Percentiles rank a stretch among this genome's conserved stretches.
These are phyloP conservation scores for Aquilaria yunnanensis DNA, from an alignment of 345 rosid species.

Conservation along the genomic window DNA sequence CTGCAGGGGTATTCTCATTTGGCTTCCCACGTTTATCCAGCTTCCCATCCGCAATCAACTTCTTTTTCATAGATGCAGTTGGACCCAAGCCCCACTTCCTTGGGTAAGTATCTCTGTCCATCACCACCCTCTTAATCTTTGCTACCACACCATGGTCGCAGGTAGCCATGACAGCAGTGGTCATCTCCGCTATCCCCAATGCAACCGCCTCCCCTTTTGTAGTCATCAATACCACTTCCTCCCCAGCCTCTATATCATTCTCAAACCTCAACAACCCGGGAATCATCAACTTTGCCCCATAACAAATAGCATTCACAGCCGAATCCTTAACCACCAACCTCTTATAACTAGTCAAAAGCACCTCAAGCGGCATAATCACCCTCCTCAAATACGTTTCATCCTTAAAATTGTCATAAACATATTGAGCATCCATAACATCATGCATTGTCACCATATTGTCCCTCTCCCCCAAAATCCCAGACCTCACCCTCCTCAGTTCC, in stretches of 20 bases:
- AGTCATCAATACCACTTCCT: slow-evolving; percentile 90
- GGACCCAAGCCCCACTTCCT: slow-evolving; percentile 98
- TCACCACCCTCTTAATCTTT: slow-evolving; percentile 92
- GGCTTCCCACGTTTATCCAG: slow-evolving; percentile 91
- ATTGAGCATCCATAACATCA: slow-evolving; percentile 97
- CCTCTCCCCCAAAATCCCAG: slow-evolving; percentile 85
- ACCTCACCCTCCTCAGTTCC: slow-evolving; percentile 89
- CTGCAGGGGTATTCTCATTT: slow-evolving; percentile 65
- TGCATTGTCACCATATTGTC: slow-evolving; percentile 99
- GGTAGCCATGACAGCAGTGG: slow-evolving; percentile 90
- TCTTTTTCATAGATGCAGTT: slow-evolving; percentile 82
- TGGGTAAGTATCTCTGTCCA: slow-evolving; percentile 96
- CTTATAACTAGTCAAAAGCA: slow-evolving; percentile 83
- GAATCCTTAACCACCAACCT: slow-evolving; percentile 91
- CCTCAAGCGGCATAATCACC: slow-evolving; percentile 87
- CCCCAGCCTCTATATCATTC: slow-evolving; percentile 82
- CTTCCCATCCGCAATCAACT: slow-evolving; percentile 70
- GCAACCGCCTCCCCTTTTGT: slow-evolving; percentile 96
- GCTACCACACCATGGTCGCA: slow-evolving; percentile 98
- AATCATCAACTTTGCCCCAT: slow-evolving; percentile 93
- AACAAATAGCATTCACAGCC: slow-evolving; percentile 92
- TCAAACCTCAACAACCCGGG: slow-evolving; percentile 87
- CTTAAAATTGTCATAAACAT: slow-evolving; percentile 53
- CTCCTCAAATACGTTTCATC: slow-evolving; percentile 86
- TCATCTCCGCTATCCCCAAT: slow-evolving; percentile 94